Base-by-base conservation (phyloP, 768 basidiomycete genomes). In the Auriculariales sp. region DNA sequence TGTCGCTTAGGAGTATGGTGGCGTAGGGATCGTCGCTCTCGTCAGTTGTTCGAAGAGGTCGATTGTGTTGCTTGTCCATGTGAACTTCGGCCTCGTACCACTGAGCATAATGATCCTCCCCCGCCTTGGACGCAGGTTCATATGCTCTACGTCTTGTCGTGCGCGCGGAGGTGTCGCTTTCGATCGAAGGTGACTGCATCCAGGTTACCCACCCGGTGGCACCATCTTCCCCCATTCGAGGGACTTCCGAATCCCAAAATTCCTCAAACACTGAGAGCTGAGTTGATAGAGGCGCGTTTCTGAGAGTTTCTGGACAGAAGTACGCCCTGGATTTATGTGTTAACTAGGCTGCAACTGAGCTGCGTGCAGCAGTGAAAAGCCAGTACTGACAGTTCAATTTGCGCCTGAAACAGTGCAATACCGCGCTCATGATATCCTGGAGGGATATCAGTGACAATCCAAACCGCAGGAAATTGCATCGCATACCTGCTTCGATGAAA, bases 191-290 rank as follows among this genome's bases (percentile, higher is more conserved):
- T 27, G 29, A 49, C 25, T 32, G 47, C 33, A 72, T 62, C 83
- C 83, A 89, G 29, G 64, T 52, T 12, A 70, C 69, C 85, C 87
- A 90, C 24, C 88, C 86, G 50, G 62, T 67, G 7, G 86, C 75
- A 49, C 68, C 66, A 0, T 62, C 59, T 58, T 91, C 88, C 27
- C 86, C 84, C 7, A 79, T 61, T n/a, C 87, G 79, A n/a, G 79
- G 78, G 9, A 64, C 66, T 62, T 89, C 88, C 3, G 81, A 77
- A 47, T 91, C 88, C 88, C 88, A 91, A 59, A 84, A 91, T 47
- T 78, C 76, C 64, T 88, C 86, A 3, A 91, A 68, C 14, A 71
- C 66, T 49, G 75, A 70, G 3, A 89, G 64, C 47, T 72, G 74
- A 3, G 55, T 58, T 19, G 71, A 64, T 29, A 79, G 66, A 25